Evolutionary conservation across 768 basidiomycete species (phyloP).

Genomic region (Tulasnella sp.): DNA sequence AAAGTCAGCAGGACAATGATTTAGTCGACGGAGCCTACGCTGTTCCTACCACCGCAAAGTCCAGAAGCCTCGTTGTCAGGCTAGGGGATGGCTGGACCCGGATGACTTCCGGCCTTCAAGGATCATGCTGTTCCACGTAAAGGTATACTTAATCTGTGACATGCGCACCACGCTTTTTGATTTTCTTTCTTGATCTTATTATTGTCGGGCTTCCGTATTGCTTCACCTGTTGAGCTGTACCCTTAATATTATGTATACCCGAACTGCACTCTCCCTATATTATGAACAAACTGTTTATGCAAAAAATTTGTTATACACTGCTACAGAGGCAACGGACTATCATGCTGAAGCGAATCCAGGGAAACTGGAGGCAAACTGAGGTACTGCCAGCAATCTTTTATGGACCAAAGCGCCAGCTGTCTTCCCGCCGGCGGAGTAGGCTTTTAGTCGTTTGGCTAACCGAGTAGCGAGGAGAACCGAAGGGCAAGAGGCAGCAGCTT

Average conservation of each 20-base stretch:
- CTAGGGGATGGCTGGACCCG: background rate
- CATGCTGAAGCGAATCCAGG: background rate
- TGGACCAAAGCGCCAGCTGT: background rate
- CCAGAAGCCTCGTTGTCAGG: background rate
- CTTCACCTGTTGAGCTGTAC: background rate
- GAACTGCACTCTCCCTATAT: background rate
- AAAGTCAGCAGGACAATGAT: slow-evolving; percentile 19
- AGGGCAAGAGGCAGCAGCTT: background rate
- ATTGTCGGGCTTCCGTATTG: background rate
- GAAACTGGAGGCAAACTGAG: slow-evolving; percentile 12
- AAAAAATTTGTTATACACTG: background rate
- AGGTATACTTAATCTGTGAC: background rate
- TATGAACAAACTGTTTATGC: background rate
- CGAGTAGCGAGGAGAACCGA: background rate
- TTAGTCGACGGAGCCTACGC: background rate
- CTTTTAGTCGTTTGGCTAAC: background rate
- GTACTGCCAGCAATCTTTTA: background rate
- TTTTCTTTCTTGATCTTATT: background rate
- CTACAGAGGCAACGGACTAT: background rate
- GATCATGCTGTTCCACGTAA: slow-evolving; percentile 1
- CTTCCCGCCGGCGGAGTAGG: background rate
- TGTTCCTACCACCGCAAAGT: background rate
- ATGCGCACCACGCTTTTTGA: background rate
- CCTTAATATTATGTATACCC: background rate
- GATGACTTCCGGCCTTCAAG: background rate